A percentile compares a stretch with the other conserved stretches of the same genome.
These are phyloP conservation scores for Colletotrichum tamarilloi DNA, from an alignment of 2,329 filamentous ascomycete genomes.

Conservation along the genomic window DNA sequence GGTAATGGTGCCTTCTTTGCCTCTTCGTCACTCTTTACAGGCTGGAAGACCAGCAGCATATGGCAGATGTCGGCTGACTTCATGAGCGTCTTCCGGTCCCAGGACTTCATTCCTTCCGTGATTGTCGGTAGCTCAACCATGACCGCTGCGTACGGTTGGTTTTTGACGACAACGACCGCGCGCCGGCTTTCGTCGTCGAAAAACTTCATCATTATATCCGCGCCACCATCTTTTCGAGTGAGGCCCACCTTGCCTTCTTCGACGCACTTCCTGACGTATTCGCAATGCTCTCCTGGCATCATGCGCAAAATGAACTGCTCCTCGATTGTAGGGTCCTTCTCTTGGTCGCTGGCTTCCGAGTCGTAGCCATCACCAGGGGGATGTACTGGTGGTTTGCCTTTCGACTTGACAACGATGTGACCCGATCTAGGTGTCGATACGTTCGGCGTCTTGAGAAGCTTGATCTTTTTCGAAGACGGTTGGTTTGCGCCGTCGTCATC, in stretches of 20 bases:
- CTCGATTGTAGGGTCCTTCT: slow-evolving; percentile 88
- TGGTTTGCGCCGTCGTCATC: slow-evolving; percentile 58
- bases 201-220: slow-evolving; percentile 85
- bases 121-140: slow-evolving; percentile 89
- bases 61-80: slow-evolving; percentile 91
- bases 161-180: slow-evolving; percentile 77
- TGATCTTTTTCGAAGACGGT: slow-evolving; percentile 63
- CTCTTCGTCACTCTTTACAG: slow-evolving; percentile 73
- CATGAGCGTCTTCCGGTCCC: slow-evolving; percentile 88
- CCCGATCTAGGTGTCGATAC: slow-evolving; percentile 41
- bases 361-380: slow-evolving; percentile 92
- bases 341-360: slow-evolving; percentile 92
- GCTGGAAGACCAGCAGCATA: slow-evolving; percentile 84
- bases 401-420: slow-evolving; percentile 66
- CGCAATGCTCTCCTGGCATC: slow-evolving; percentile 85
- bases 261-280: slow-evolving; percentile 82
- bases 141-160: slow-evolving; percentile 78
- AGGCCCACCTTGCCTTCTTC: slow-evolving; percentile 81
- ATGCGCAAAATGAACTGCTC: slow-evolving; percentile 92
- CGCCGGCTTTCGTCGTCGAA: slow-evolving; percentile 79
- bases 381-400: slow-evolving; percentile 75
- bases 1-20: slow-evolving; percentile 76
- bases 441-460: slow-evolving; percentile 54
- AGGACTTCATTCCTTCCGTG: slow-evolving; percentile 92
- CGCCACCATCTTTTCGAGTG: slow-evolving; percentile 71